Percentiles rank a stretch among this genome's conserved stretches.
phyloP scores from a whole-genome alignment of 2,329 filamentous ascomycete genomes.

The Pseudogymnoascus sp. region DNA sequence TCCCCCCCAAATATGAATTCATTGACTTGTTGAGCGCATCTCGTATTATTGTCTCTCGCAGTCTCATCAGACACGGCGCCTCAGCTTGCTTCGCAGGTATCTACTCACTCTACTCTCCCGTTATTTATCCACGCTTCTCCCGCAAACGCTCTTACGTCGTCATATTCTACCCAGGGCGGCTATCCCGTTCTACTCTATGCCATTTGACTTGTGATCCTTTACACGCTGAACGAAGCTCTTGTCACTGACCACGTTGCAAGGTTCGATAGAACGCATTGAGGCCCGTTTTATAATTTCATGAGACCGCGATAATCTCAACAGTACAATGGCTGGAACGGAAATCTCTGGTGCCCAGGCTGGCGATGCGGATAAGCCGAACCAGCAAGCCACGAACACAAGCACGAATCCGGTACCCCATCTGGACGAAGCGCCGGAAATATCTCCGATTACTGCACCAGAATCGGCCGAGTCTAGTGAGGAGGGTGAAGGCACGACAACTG shows the following conservation, averaged over 20 bases:
- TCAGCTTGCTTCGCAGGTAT: constrained; percentile 8
- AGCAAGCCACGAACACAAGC: constrained; percentile 22
- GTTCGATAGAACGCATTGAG: constrained; percentile 7
- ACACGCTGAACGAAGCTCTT: not conserved
- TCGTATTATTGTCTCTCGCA: not conserved
- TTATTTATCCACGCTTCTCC: not conserved
- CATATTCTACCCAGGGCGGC: not conserved
- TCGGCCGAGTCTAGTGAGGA: constrained; percentile 23
- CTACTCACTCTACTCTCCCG: not conserved
- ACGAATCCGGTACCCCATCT: constrained; percentile 18
- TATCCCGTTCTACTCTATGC: not conserved
- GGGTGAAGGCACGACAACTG: constrained; percentile 25
- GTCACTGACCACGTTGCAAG: not conserved
- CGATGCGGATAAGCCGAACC: not conserved
- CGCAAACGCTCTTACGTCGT: not conserved
- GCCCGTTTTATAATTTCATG: not conserved
- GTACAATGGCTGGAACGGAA: constrained; percentile 5
- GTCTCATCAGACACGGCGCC: not conserved
- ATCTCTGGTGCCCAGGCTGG: not conserved
- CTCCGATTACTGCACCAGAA: constrained; percentile 9
- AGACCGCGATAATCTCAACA: not conserved
- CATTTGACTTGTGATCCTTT: not conserved
- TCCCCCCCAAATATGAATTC: not conserved
- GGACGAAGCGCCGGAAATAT: constrained; percentile 28
- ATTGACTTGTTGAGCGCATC: constrained; percentile 1